Conservation (phyloP, 2,329 filamentous ascomycete genomes). For the Fusarium piperis region DNA sequence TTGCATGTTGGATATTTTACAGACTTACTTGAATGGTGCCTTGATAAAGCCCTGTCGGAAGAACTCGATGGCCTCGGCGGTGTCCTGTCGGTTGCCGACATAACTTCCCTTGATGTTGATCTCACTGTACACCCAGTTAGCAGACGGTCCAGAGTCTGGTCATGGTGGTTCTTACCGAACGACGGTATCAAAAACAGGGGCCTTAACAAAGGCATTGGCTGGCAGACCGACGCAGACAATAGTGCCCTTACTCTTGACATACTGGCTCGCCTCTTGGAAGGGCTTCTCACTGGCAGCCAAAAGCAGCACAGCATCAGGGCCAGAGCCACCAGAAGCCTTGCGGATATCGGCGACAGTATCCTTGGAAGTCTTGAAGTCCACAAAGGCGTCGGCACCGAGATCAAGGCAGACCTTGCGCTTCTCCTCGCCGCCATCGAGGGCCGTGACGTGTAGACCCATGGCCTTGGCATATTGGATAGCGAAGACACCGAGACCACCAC, state of each 20-base stretch:
- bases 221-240: slow-evolving; percentile 89
- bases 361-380: slow-evolving; percentile 80
- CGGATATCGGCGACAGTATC: slow-evolving; percentile 80
- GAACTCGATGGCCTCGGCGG: slow-evolving; percentile 87
- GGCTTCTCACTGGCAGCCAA: slow-evolving; percentile 87
- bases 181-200: slow-evolving; percentile 87
- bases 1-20: accelerated
- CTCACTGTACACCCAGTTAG: slow-evolving; percentile 63
- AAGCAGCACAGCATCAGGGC: slow-evolving; percentile 85
- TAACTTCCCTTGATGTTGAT: slow-evolving; percentile 90
- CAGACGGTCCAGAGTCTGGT: accelerated
- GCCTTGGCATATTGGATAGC: slow-evolving; percentile 87
- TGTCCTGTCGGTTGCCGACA: slow-evolving; percentile 88
- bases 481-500: slow-evolving; percentile 78
- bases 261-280: slow-evolving; percentile 89
- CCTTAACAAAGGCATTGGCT: slow-evolving; percentile 79
- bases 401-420: slow-evolving; percentile 75
- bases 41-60: slow-evolving; percentile 83
- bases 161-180: slow-evolving; percentile 50
- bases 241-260: slow-evolving; percentile 80
- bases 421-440: slow-evolving; percentile 84
- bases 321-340: slow-evolving; percentile 77
- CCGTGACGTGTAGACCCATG: slow-evolving; percentile 82
- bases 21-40: slow-evolving; percentile 73
- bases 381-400: slow-evolving; percentile 75